Evolutionary conservation across 228 moss, liverwort and hornwort genomes (phyloP), one percentile per base, ranked within the genome.

Genomic region (Sphagnum magellanicum): DNA sequence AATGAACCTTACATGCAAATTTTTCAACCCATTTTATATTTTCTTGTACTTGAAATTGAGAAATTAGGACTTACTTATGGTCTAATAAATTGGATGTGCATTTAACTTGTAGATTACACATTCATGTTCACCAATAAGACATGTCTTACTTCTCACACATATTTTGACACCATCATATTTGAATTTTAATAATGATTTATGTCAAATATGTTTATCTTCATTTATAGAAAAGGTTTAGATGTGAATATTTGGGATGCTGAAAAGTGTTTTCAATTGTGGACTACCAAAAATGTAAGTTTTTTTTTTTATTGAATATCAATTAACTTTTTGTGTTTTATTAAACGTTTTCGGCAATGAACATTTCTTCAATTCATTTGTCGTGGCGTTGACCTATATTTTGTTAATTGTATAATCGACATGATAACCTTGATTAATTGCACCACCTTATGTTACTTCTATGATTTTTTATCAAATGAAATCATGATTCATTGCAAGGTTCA

Each of bases 161-260:
- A 17, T 17, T 17, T 17, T 17, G 17, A 17, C 17, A 17, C 17
- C 17, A 17, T 17, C 17, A 17, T 17, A 61, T 8, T 61, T 7
- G 4, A 17, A 17, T 17, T 17, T 17, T 17, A 17, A 5, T 46
- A 61, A 46, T 61, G 16, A 61, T 61, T 10, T 13, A 17, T 17
- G 17, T 4, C n/a, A 61, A 61, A 61, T 61, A 46, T 10, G n/a
- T 8, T n/a, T 61, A 4, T 14, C 4, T 16, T 60, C 17, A 17
- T 17, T 72, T 5, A 47, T 93, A 98, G 97, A 53, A 98, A 91
- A 85, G 88, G 85, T 57, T 87, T 91, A 48, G 97, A 98, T 64
- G 86, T 91, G 57, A 79, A 82, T 70, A 68, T 93, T n/a, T 93
- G 93, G 97, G 88, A 98, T 67, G 65, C 87, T 50, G 79, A 82